Percentiles rank a stretch among this genome's conserved stretches.
Evolutionary conservation across 2,329 filamentous ascomycete species (phyloP).

Genomic region (Xylaria multiplex): DNA sequence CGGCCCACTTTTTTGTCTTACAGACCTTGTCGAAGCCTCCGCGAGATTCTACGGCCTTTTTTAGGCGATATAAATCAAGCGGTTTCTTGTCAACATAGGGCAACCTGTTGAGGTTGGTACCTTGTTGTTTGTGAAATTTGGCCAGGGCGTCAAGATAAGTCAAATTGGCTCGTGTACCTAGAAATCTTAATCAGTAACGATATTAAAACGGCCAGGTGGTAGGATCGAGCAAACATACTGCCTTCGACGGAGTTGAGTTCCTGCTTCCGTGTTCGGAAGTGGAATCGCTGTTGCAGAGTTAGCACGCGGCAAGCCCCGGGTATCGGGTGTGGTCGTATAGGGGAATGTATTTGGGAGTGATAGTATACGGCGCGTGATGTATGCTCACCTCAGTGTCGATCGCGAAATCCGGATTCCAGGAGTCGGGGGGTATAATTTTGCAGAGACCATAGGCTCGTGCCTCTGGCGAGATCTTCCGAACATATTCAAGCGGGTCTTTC

Average conservation of each 20-base stretch:
- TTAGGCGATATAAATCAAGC: conserved; percentile 92
- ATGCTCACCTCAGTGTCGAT: conserved; percentile 90
- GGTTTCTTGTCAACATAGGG: conserved; percentile 98
- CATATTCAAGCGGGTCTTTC: conserved; percentile 92
- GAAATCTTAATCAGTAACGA: conserved; percentile 21
- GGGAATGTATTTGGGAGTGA: neutral
- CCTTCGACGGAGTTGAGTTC: conserved; percentile 98
- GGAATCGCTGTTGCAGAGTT: conserved; percentile 75
- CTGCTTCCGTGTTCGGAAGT: conserved; percentile 95
- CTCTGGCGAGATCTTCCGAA: conserved; percentile 89
- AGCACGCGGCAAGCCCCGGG: conserved; percentile 20
- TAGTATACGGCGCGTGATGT: neutral
- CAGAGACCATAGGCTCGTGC: conserved; percentile 89
- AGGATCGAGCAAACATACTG: conserved; percentile 67
- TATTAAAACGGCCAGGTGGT: neutral
- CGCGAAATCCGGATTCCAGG: conserved; percentile 93
- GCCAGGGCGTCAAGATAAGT: conserved; percentile 94
- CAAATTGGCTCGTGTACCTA: conserved; percentile 92
- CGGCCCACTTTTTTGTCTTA: conserved; percentile 98
- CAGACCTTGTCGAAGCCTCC: conserved; percentile 97
- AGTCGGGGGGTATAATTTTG: conserved; percentile 93
- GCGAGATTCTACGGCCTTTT: conserved; percentile 94
- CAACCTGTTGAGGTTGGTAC: conserved; percentile 90
- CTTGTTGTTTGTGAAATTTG: conserved; percentile 97
- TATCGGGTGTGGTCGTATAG: neutral